A percentile compares a stretch with the other conserved stretches of the same genome.
Conservation (phyloP, 805 yeast species). For the Kregervanrija fluxuum region DNA sequence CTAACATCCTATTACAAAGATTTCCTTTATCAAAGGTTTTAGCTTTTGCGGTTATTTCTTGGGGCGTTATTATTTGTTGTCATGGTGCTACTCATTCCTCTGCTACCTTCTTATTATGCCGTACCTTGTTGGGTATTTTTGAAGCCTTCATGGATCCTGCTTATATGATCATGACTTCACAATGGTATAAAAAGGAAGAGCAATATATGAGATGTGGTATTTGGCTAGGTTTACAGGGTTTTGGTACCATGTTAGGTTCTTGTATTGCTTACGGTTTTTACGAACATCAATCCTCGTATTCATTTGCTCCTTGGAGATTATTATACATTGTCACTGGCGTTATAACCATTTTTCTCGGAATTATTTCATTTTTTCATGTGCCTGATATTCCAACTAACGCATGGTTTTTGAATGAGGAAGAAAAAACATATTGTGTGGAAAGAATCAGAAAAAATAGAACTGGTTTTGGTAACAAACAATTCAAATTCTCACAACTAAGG, state of each 20-base stretch:
- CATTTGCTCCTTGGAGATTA: constrained; percentile 36
- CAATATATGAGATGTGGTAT: constrained; percentile 32
- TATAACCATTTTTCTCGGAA: constrained; percentile 34
- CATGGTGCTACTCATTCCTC: constrained; percentile 35
- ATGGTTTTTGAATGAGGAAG: constrained; percentile 31
- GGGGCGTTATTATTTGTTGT: constrained; percentile 34
- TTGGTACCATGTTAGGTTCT: constrained; percentile 36
- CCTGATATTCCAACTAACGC: constrained; percentile 50
- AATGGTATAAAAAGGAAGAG: constrained; percentile 41
- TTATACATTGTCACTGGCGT: constrained; percentile 47
- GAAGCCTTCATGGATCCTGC: constrained; percentile 30
- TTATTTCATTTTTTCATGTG: constrained; percentile 31
- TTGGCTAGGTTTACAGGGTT: constrained; percentile 35
- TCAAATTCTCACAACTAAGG: constrained; percentile 47
- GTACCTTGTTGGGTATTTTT: constrained; percentile 36
- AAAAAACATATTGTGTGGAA: constrained; percentile 39
- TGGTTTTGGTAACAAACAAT: constrained; percentile 49
- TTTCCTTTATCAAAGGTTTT: constrained; percentile 26
- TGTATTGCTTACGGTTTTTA: constrained; percentile 29
- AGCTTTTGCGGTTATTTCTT: constrained; percentile 21
- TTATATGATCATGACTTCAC: constrained; percentile 27
- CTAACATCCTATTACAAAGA: constrained; percentile 35
- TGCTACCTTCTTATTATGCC: constrained; percentile 38
- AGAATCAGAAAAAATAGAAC: constrained; percentile 53
- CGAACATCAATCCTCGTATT: constrained; percentile 14